Evolutionary conservation across 2,329 filamentous ascomycete genomes (phyloP).

Genomic region (Trichoderma atrobrunneum): DNA sequence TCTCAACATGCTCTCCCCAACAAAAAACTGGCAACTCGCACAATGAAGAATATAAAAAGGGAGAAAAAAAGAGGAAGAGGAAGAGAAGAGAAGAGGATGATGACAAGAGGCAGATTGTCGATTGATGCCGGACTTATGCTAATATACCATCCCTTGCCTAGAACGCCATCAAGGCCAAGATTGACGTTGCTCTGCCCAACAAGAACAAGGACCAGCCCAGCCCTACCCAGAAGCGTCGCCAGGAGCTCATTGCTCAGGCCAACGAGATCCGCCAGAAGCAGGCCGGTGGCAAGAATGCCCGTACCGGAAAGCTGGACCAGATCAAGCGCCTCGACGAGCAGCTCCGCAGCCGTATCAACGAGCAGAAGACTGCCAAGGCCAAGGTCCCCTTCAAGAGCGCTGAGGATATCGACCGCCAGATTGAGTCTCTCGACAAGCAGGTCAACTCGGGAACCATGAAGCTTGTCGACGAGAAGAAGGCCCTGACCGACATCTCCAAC

Average conservation of each 20-base stretch:
- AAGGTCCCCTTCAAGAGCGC: conserved; percentile 81
- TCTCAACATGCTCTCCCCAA: neutral
- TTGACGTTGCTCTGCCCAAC: conserved; percentile 75
- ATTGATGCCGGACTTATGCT: neutral
- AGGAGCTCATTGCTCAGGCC: conserved; percentile 79
- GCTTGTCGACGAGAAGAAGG: conserved; percentile 96
- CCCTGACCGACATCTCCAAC: conserved; percentile 75
- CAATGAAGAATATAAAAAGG: neutral
- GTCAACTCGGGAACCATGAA: conserved; percentile 90
- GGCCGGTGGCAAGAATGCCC: conserved; percentile 79
- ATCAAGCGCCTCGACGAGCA: conserved; percentile 90
- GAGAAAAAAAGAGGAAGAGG: neutral
- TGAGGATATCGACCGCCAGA: conserved; percentile 84
- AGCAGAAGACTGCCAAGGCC: conserved; percentile 81
- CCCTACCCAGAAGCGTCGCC: conserved; percentile 75
- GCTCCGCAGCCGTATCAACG: conserved; percentile 76
- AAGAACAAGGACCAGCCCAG: conserved; percentile 75
- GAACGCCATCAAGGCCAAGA: conserved; percentile 84
- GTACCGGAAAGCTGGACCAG: conserved; percentile 76
- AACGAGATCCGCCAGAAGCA: conserved; percentile 85
- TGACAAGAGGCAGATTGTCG: neutral
- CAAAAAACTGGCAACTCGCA: neutral
- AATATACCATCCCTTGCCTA: conserved; percentile 38
- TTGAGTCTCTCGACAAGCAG: conserved; percentile 75
- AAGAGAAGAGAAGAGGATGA: neutral